Conservation (phyloP, 176 grass and related monocot species). For the Aegilops longissima region DNA sequence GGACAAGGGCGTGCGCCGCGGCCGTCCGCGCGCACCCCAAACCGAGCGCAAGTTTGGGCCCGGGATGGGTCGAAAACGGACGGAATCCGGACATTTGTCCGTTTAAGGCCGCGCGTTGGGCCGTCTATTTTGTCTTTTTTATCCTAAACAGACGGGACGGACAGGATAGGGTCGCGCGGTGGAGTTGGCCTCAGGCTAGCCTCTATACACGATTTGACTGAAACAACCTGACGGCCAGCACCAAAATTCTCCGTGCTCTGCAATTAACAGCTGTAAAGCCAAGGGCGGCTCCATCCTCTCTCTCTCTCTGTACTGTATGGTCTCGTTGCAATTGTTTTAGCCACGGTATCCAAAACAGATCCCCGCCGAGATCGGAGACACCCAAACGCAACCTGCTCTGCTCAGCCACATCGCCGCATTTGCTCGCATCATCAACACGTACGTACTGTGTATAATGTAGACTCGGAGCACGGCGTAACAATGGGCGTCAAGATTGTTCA, state of each 20-base stretch:
- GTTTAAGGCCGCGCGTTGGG: too few species aligned
- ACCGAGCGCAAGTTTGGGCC: too few species aligned
- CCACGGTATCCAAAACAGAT: constrained; percentile 1
- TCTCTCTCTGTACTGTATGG: neutral
- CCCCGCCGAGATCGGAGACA: constrained; percentile 9
- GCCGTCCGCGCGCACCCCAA: too few species aligned
- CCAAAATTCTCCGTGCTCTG: neutral
- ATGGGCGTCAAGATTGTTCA: too few species aligned
- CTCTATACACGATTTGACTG: neutral
- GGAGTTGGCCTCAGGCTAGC: too few species aligned
- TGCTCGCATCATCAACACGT: neutral
- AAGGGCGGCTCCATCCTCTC: neutral
- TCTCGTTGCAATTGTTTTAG: neutral
- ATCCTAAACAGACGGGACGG: too few species aligned
- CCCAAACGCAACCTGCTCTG: neutral
- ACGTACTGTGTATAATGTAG: neutral
- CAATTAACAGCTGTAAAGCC: constrained; percentile 33
- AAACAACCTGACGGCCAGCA: neutral
- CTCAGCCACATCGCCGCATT: neutral
- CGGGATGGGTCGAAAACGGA: too few species aligned
- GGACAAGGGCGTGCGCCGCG: too few species aligned
- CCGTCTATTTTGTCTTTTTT: too few species aligned
- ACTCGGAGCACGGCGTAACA: neutral
- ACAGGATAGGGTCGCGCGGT: too few species aligned
- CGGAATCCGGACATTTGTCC: too few species aligned